phyloP scores from a whole-genome alignment of 257 asterid genomes.

The Jacaranda copaia region DNA sequence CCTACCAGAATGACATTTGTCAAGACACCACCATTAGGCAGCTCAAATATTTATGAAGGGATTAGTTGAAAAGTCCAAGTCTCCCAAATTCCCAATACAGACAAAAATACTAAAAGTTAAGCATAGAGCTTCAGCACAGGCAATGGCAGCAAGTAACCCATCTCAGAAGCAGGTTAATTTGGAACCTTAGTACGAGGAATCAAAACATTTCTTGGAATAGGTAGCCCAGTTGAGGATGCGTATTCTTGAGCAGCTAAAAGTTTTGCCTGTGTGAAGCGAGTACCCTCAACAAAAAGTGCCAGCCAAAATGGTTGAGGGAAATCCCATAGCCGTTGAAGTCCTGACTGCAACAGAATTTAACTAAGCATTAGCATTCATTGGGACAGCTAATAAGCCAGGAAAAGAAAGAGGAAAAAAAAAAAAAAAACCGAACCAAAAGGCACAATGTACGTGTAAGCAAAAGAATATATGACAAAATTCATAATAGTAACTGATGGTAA shows the following conservation, averaged over 20 bases:
- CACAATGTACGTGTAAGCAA: neutral
- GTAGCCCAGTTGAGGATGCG: conserved; percentile 79
- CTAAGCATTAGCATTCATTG: conserved; percentile 19
- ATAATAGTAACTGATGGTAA: conserved; percentile 11
- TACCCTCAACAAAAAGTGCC: conserved; percentile 96
- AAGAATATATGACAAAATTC: conserved; percentile 24
- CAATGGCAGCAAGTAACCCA: neutral
- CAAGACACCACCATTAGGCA: conserved; percentile 17
- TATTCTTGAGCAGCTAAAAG: conserved; percentile 97
- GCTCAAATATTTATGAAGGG: conserved; percentile 16
- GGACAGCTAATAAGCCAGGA: conserved; percentile 19
- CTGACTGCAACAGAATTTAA: conserved; percentile 61
- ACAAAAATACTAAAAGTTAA: neutral
- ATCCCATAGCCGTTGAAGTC: conserved; percentile 75
- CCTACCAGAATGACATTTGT: neutral
- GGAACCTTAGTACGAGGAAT: conserved; percentile 97
- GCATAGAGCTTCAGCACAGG: conserved; percentile 17
- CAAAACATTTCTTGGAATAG: conserved; percentile 88
- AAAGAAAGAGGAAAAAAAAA: neutral
- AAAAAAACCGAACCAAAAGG: conserved; percentile 10
- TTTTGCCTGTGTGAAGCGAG: conserved; percentile 94
- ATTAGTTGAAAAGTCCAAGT: conserved; percentile 11
- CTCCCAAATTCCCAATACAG: neutral
- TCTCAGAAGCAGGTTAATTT: conserved; percentile 26
- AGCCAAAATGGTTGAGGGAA: conserved; percentile 92